Evolutionary conservation across 495 filamentous ascomycete species (phyloP).

Genomic region (Trichoderma virens): DNA sequence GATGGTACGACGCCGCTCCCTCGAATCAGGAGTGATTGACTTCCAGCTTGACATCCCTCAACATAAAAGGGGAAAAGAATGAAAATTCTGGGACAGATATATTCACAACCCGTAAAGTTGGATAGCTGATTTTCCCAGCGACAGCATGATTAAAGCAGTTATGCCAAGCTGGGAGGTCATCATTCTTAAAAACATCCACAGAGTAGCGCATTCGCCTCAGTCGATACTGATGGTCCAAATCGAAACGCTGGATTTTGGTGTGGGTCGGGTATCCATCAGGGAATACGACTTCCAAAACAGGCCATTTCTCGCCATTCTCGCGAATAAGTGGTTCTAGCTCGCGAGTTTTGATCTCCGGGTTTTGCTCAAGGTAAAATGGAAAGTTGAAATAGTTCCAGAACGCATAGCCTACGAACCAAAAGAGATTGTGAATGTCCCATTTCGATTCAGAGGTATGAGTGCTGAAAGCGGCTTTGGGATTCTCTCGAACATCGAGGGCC

Average conservation of each 20-base stretch:
- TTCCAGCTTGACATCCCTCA: neutral
- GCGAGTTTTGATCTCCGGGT: neutral
- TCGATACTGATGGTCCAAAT: neutral
- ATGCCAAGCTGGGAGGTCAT: neutral
- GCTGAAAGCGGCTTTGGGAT: neutral
- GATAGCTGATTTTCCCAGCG: neutral
- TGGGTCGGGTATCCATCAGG: neutral
- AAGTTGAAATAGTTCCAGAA: slow-evolving; percentile 1
- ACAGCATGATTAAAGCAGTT: neutral
- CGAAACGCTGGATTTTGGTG: neutral
- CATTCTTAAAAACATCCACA: neutral
- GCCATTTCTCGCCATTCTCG: neutral
- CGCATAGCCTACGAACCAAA: neutral
- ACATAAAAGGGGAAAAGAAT: neutral
- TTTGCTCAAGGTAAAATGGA: neutral
- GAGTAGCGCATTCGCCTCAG: neutral
- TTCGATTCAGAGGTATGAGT: neutral
- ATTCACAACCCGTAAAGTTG: neutral
- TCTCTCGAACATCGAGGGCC: neutral
- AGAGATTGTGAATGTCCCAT: neutral
- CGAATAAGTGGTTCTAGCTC: neutral
- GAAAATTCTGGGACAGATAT: neutral
- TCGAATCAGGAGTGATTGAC: neutral
- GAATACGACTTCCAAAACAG: neutral
- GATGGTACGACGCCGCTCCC: too few species aligned